Conservation (phyloP, 495 filamentous ascomycete genomes). For the Extremus antarcticus region DNA sequence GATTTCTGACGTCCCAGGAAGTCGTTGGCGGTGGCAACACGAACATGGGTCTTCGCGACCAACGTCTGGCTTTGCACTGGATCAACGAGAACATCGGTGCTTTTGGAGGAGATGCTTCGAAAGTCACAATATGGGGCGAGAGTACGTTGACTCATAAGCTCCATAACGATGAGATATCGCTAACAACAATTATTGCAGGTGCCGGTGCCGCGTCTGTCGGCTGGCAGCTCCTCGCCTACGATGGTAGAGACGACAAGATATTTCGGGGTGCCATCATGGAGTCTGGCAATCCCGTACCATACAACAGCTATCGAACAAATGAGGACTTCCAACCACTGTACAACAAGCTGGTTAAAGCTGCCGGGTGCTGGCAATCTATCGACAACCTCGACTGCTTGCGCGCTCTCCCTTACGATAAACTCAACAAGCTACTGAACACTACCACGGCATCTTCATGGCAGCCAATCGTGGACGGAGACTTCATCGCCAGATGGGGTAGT, state of each 20-base stretch:
- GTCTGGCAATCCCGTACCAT: conserved; percentile 28
- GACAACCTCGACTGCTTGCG: conserved; percentile 38
- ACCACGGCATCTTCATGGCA: conserved; percentile 23
- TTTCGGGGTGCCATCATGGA: conserved; percentile 46
- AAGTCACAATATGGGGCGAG: conserved; percentile 27
- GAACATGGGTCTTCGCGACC: conserved; percentile 49
- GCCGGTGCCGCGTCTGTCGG: conserved; percentile 26
- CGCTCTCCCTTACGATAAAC: conserved; percentile 41
- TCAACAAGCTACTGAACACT: conserved; percentile 45
- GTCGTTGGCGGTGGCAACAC: conserved; percentile 35
- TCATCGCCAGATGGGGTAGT: conserved; percentile 29
- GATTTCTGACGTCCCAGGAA: conserved; percentile 38
- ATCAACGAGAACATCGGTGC: conserved; percentile 37
- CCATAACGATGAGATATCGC: too few relatives aligned
- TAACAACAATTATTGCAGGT: too few relatives aligned
- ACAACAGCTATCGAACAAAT: conserved; percentile 17
- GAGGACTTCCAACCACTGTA: conserved; percentile 26
- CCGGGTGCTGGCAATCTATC: conserved; percentile 30
- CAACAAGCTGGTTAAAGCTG: conserved; percentile 32
- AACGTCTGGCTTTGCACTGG: conserved; percentile 53
- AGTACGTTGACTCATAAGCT: background rate
- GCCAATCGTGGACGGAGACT: conserved; percentile 43
- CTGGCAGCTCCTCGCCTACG: conserved; percentile 29
- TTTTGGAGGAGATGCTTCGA: conserved; percentile 29
- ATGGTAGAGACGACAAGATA: conserved; percentile 36